These are phyloP conservation scores for Trichoderma asperelloides DNA, from an alignment of 495 filamentous ascomycete species.

Conservation along the genomic window DNA sequence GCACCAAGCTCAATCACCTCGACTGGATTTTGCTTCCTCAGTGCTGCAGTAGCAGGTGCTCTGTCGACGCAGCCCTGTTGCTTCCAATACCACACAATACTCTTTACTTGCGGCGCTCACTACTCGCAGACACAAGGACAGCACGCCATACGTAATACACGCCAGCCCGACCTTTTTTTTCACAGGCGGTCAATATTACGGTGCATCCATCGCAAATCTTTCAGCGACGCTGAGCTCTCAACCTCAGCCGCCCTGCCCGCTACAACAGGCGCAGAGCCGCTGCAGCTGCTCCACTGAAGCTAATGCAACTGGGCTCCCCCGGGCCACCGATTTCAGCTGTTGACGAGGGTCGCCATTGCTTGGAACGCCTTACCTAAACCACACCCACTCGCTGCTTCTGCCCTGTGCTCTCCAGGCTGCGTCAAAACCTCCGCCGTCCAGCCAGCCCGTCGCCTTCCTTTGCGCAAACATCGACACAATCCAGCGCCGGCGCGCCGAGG, in stretches of 20 bases:
- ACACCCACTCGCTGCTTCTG: neutral
- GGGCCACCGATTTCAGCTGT: neutral
- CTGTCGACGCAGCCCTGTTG: no score
- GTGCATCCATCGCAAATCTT: neutral
- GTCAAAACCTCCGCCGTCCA: neutral
- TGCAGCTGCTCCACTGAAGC: constrained; percentile 8
- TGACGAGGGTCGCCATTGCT: neutral
- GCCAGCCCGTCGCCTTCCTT: neutral
- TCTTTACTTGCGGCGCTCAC: no score
- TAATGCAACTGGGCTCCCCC: neutral
- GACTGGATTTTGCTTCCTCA: neutral
- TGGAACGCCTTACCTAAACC: constrained; percentile 6
- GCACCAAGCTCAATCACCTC: neutral
- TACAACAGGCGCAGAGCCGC: constrained; percentile 2
- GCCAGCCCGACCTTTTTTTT: no score
- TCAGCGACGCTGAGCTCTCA: neutral
- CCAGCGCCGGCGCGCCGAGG: neutral
- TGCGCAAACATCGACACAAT: neutral
- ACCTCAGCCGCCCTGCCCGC: neutral
- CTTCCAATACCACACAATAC: no score
- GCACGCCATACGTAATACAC: neutral
- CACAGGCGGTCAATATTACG: neutral
- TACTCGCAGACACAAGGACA: no score
- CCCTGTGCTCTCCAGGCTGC: neutral
- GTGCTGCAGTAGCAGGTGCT: neutral